A percentile compares a stretch with the other conserved stretches of the same genome.
phyloP scores from a whole-genome alignment of 768 basidiomycete species.

The Nidula microcarpa region DNA sequence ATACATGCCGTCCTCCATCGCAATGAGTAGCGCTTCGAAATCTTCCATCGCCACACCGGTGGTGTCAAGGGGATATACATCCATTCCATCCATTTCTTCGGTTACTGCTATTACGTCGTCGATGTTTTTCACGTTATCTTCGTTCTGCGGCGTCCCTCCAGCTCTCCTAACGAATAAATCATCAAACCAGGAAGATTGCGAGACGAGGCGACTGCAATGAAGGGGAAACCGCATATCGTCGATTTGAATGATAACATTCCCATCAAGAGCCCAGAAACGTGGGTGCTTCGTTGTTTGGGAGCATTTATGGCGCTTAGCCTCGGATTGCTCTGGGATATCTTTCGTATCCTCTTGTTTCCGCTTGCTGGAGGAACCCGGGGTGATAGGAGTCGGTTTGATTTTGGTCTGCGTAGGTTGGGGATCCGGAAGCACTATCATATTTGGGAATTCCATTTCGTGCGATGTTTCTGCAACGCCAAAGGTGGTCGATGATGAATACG shows the following conservation, averaged over 20 bases:
- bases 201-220: background rate
- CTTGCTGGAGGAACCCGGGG: too few relatives aligned
- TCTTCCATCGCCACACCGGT: background rate
- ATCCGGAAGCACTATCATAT: too few relatives aligned
- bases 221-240: background rate
- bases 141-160: background rate
- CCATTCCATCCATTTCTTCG: background rate
- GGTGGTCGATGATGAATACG: too few relatives aligned
- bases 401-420: too few relatives aligned
- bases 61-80: background rate
- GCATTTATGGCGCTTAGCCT: too few relatives aligned
- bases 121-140: background rate
- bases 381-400: too few relatives aligned
- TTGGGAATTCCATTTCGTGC: too few relatives aligned
- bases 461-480: too few relatives aligned
- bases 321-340: too few relatives aligned
- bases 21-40: background rate
- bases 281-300: background rate
- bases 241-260: background rate
- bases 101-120: background rate
- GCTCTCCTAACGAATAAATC: background rate
- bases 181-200: background rate
- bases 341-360: too few relatives aligned
- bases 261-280: background rate
- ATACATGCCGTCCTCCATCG: conserved; percentile 1